Evolutionary conservation across 306 rosid genomes (phyloP).

Genomic region (Bauhinia variegata): DNA sequence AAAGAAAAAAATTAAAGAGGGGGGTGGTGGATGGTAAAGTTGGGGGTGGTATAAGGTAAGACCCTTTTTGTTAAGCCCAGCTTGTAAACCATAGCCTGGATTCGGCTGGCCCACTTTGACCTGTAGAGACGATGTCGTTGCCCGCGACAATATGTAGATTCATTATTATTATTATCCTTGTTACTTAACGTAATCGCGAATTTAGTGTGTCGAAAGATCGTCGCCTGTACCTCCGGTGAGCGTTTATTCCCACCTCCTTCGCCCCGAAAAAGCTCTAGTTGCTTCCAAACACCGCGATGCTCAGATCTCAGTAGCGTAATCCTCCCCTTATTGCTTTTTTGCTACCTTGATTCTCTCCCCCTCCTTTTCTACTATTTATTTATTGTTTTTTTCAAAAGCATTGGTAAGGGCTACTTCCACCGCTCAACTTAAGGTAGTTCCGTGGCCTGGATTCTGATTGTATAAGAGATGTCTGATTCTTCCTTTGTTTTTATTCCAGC

Average conservation of each 20-base stretch:
- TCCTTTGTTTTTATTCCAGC: no score
- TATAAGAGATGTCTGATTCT: no score
- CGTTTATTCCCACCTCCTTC: neutral
- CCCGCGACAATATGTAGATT: no score
- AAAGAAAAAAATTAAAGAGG: no score
- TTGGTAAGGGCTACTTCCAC: neutral
- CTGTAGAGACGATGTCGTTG: no score
- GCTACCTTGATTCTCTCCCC: neutral
- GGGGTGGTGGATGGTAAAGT: no score
- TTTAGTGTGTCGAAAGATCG: slow-evolving; percentile 16
- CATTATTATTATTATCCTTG: no score
- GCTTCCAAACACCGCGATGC: slow-evolving; percentile 20
- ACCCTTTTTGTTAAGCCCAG: no score
- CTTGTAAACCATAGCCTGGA: no score
- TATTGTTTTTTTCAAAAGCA: no score
- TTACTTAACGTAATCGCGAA: neutral
- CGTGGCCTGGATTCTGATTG: neutral
- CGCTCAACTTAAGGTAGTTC: slow-evolving; percentile 6
- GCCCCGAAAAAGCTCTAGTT: slow-evolving; percentile 5
- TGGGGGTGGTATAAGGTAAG: no score
- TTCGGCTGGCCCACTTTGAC: no score
- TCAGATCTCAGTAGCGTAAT: slow-evolving; percentile 29
- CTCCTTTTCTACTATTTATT: neutral
- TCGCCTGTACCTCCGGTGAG: slow-evolving; percentile 37
- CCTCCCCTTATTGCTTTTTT: neutral